phyloP scores from a whole-genome alignment of 306 rosid genomes.

The Sesbania bispinosa region DNA sequence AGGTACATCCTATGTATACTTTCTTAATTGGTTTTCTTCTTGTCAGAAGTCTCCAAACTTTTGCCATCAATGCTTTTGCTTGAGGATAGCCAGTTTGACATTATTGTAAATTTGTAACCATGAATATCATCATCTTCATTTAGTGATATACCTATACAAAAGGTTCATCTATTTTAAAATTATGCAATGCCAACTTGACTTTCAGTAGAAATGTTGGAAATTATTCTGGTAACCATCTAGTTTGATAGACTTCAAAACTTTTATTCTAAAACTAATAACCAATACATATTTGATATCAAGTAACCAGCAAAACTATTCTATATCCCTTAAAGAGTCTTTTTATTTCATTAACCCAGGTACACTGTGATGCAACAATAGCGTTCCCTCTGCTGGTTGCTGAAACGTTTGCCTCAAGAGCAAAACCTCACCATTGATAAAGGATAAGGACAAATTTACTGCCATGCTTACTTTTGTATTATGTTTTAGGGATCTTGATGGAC shows the following conservation, averaged over 20 bases:
- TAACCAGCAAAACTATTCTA: neutral
- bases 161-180: neutral
- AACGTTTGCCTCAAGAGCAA: slow-evolving; percentile 57
- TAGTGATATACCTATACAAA: neutral
- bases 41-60: neutral
- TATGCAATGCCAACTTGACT: neutral
- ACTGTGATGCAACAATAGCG: slow-evolving; percentile 86
- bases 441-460: neutral
- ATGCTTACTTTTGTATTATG: neutral
- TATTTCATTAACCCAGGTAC: slow-evolving; percentile 52
- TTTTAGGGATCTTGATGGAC: slow-evolving; percentile 11
- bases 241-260: neutral
- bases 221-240: too few species aligned
- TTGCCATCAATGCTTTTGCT: neutral
- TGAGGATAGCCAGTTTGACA: too few species aligned
- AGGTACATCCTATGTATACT: slow-evolving; percentile 44
- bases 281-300: neutral
- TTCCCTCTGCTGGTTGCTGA: slow-evolving; percentile 78
- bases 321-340: neutral
- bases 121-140: neutral
- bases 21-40: neutral
- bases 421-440: slow-evolving; percentile 21
- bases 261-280: too few species aligned
- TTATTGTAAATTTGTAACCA: neutral
- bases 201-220: neutral